These are phyloP conservation scores for Mucuna pruriens DNA, from an alignment of 306 rosid species.

Conservation along the genomic window DNA sequence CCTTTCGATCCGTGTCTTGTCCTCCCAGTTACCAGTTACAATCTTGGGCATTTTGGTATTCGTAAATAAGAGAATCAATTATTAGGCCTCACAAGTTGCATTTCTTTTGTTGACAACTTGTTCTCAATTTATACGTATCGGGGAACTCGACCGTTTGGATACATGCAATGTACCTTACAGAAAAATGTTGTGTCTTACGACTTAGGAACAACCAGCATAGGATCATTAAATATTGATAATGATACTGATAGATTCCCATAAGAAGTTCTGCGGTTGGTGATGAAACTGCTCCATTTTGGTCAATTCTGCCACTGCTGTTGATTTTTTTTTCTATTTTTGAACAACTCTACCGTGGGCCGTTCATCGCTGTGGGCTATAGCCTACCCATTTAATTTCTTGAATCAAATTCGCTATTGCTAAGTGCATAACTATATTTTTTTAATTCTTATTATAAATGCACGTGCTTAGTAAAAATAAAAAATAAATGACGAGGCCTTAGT, in stretches of 20 bases:
- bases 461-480: too few species aligned
- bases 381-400: background rate
- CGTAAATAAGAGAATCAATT: slow-evolving; percentile 24
- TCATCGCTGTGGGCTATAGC: background rate
- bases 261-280: background rate
- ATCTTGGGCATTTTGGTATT: slow-evolving; percentile 4
- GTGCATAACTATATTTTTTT: background rate
- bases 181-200: background rate
- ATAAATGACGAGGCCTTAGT: too few species aligned
- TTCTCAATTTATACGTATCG: background rate
- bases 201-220: background rate
- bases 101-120: background rate
- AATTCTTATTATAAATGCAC: background rate
- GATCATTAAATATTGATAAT: slow-evolving; percentile 2
- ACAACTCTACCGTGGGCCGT: background rate
- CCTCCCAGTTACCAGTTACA: slow-evolving; percentile 14
- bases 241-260: background rate
- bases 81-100: slow-evolving; percentile 18
- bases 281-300: too few species aligned
- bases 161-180: slow-evolving; percentile 22
- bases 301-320: background rate
- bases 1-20: slow-evolving; percentile 12
- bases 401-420: background rate
- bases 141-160: background rate
- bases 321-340: background rate